phyloP scores from a whole-genome alignment of 208 protist species.

The Leishmania tarentolae region DNA sequence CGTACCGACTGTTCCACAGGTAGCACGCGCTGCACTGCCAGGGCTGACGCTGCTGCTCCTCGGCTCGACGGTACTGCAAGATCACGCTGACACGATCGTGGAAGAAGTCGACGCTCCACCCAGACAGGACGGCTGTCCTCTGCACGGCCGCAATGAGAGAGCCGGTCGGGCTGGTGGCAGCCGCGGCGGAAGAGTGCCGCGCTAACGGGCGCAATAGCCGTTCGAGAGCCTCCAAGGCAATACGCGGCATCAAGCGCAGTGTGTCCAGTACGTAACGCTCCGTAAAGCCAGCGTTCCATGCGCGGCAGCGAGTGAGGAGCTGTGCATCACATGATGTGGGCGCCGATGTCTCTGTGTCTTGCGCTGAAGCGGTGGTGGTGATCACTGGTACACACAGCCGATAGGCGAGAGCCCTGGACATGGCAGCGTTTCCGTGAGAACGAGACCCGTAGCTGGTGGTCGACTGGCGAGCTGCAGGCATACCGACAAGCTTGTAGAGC shows the following conservation, averaged over 20 bases:
- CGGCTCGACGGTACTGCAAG: conserved; percentile 6
- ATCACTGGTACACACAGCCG: conserved; percentile 17
- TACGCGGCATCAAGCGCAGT: conserved; percentile 26
- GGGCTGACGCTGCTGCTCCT: conserved; percentile 36
- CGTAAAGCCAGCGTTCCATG: conserved; percentile 27
- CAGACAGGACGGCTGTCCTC: not conserved
- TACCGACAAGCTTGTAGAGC: not conserved
- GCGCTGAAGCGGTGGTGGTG: not conserved
- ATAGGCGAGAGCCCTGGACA: conserved; percentile 5
- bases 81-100: conserved; percentile 2
- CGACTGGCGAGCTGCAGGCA: not conserved
- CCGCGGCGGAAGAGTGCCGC: not conserved
- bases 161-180: not conserved
- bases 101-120: not conserved
- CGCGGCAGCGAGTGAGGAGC: not conserved
- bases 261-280: conserved; percentile 33
- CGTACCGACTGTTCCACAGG: conserved; percentile 59
- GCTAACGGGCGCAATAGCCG: conserved; percentile 8
- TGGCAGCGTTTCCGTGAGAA: not conserved
- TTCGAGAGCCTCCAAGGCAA: conserved; percentile 38
- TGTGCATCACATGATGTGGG: not conserved
- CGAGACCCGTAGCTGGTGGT: not conserved
- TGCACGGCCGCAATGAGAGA: not conserved
- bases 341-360: not conserved
- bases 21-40: conserved; percentile 67